Conservation (phyloP, 1,284 basidiomycete species). For the Austroboletus novae-zelandiae region DNA sequence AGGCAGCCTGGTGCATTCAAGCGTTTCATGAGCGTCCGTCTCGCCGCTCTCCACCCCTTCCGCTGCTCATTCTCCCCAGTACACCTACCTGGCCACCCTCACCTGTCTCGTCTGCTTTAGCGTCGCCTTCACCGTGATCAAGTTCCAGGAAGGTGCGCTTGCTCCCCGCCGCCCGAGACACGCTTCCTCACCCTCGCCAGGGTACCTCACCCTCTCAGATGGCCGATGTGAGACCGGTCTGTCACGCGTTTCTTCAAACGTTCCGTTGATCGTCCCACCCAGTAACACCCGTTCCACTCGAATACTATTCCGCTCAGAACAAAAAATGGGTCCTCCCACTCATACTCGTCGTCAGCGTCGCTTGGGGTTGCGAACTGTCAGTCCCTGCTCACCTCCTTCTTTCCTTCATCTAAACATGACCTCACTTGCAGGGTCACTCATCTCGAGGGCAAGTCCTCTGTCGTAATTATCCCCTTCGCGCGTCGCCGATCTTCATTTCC, state of each 20-base stretch:
- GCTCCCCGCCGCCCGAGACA: not conserved
- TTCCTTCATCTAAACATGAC: not conserved
- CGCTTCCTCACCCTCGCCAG: conserved; percentile 29
- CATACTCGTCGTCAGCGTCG: conserved; percentile 62
- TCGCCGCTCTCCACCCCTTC: not conserved
- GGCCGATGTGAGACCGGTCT: conserved; percentile 38
- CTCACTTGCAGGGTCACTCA: conserved; percentile 61
- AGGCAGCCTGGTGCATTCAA: conserved; percentile 77
- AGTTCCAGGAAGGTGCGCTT: conserved; percentile 64
- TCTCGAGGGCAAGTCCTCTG: conserved; percentile 56
- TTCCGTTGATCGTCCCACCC: conserved; percentile 12
- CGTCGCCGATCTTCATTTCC: conserved; percentile 4
- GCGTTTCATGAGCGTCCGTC: conserved; percentile 72
- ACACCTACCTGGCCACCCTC: conserved; percentile 67
- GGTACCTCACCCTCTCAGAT: conserved; percentile 38
- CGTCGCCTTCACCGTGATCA: conserved; percentile 56
- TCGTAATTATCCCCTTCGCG: not conserved
- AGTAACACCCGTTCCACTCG: conserved; percentile 58
- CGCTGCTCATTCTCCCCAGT: conserved; percentile 42
- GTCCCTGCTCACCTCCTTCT: conserved; percentile 6
- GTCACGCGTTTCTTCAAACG: not conserved
- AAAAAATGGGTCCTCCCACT: conserved; percentile 60
- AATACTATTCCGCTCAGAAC: conserved; percentile 43
- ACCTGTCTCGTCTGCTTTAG: conserved; percentile 62
- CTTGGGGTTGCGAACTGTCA: conserved; percentile 75